Conservation (phyloP, 164 flowering plant genomes). For the Platanus orientalis region DNA sequence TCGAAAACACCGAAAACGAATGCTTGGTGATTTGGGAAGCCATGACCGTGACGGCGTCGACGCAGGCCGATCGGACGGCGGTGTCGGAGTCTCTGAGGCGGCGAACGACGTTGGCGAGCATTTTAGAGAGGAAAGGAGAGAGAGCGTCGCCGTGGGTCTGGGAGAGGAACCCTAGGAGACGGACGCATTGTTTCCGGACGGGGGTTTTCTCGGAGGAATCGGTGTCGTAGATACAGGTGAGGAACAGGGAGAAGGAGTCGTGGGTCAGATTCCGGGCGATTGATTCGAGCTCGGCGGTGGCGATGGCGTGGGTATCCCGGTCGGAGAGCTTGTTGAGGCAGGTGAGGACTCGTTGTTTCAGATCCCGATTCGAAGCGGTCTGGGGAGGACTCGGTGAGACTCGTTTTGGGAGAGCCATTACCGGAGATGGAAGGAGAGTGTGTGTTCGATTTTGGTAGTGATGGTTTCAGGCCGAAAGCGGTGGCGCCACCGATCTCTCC, state of each 20-base stretch:
- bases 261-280: slow-evolving; percentile 44
- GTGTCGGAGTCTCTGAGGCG: slow-evolving; percentile 78
- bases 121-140: slow-evolving; percentile 54
- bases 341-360: slow-evolving; percentile 57
- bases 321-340: slow-evolving; percentile 78
- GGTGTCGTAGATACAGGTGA: slow-evolving; percentile 66
- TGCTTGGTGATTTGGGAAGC: slow-evolving; percentile 40
- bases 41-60: slow-evolving; percentile 39
- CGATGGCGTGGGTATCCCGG: slow-evolving; percentile 68
- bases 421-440: neutral
- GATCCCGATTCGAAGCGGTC: slow-evolving; percentile 33
- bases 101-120: slow-evolving; percentile 47
- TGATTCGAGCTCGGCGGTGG: slow-evolving; percentile 68
- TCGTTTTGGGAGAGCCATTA: slow-evolving; percentile 13
- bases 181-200: slow-evolving; percentile 64
- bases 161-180: slow-evolving; percentile 51
- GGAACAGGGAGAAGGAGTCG: slow-evolving; percentile 48
- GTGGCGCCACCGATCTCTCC: neutral
- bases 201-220: slow-evolving; percentile 64
- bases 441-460: slow-evolving; percentile 6
- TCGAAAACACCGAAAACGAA: slow-evolving; percentile 44
- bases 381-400: slow-evolving; percentile 13
- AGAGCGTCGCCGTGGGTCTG: slow-evolving; percentile 45
- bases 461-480: neutral
- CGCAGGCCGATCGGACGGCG: slow-evolving; percentile 62